Evolutionary conservation across 73 alveolate species (phyloP), one percentile per base, ranked within the genome.

Genomic region (Paramecium sexaurelia): DNA sequence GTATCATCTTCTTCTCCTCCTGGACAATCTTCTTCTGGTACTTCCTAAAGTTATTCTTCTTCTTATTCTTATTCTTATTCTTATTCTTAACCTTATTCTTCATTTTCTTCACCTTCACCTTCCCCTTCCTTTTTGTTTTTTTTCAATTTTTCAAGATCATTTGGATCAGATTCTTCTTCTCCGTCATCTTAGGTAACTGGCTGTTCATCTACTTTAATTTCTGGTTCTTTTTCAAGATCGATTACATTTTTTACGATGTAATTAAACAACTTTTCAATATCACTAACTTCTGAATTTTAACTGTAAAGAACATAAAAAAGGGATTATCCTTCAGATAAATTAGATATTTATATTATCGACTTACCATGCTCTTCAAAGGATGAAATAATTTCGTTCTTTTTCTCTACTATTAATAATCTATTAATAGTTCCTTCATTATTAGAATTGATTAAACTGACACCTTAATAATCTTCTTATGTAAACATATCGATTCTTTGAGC

Each of bases 21-120:
- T 26, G 83, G 83, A 15, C 83, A 61, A 26, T 61, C 83, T 61
- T 61, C 83, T 61, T 61, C 83, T 11, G 83, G 47, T 61, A 61
- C 83, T 24, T 24, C 83, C 26, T 61, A 7, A 29, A 9, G 83
- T 0, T 61, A 2, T 61, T 61, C 82, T 61, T 61, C 43, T 61
- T 61, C 83, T 22, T 22, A 7, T 61, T 61, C 3, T 24, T 61
- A 13, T 10, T 61, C 22, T 26, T 26, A 1, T 20, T 29, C 29
- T 17, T 51, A 61, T 26, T 29, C 83, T 32, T 61, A 41, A 6
- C 24, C 19, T 22, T 26, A 19, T 26, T 1, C 26, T 5, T 61
- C 43, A 11, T 26, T 13, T 61, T 61, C 83, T 61, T 61, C 47
- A 61, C 47, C 29, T 3, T 47, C 67, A 4, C 7, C 83, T 0